Conservation (phyloP, 2,329 filamentous ascomycete species). For the Penicillium rolfsii region DNA sequence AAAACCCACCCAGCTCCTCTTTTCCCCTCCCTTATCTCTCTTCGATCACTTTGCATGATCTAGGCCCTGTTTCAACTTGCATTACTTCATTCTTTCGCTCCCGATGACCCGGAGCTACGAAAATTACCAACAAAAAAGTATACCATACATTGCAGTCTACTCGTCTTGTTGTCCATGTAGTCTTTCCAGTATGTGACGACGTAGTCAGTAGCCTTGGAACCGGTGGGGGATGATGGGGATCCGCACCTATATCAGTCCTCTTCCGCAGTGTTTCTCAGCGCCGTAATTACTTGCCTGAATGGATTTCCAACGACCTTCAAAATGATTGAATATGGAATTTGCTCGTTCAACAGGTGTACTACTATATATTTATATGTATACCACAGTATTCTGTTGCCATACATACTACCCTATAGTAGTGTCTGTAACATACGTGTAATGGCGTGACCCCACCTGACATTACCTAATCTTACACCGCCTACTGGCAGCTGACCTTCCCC, state of each 20-base stretch:
- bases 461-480: slow-evolving; percentile 20
- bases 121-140: slow-evolving; percentile 21
- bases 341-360: no score
- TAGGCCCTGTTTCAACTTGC: slow-evolving; percentile 20
- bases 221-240: neutral
- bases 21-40: slow-evolving; percentile 11
- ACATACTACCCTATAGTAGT: no score
- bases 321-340: neutral
- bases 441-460: neutral
- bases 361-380: no score
- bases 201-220: neutral
- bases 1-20: slow-evolving; percentile 10
- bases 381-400: no score
- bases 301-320: neutral
- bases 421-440: neutral
- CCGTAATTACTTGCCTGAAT: neutral
- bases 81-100: slow-evolving; percentile 27
- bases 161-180: neutral
- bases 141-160: neutral
- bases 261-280: neutral
- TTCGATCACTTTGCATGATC: slow-evolving; percentile 26
- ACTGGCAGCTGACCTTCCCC: slow-evolving; percentile 18
- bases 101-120: slow-evolving; percentile 20
- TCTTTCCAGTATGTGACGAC: neutral
- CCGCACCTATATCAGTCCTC: neutral